Evolutionary conservation across 306 rosid genomes (phyloP), one percentile per base, ranked within the genome.

Genomic region (Acacia crassicarpa): DNA sequence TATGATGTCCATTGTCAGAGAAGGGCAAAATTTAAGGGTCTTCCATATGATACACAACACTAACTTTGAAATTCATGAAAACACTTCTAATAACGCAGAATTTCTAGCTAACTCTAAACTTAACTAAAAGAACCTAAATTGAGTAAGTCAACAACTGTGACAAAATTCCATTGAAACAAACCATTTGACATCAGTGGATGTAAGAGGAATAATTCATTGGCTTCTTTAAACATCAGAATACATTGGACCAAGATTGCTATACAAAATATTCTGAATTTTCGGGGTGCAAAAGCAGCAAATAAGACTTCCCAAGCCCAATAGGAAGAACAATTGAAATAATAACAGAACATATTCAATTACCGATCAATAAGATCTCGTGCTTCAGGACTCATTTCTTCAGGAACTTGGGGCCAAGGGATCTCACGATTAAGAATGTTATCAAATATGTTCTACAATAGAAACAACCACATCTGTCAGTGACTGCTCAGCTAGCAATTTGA

Each of bases 381-480:
- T 89, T 92, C 97, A 79, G 77, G 82, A 81, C 99, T 95, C 99
- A 95, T 87, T 85, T 95, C 99, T 66, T 88, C 92, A 75, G 92
- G 97, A 74, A 87, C 91, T 51, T 79, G 86, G 68, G 99, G 99
- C 99, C 99, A 95, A 75, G 99, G 99, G 87, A 95, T 89, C 78
- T 95, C 88, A 44, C 98, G 85, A 72, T 95, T 93, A 83, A 95
- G 97, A 88, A 95, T 95, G 75, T 93, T 95, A 87, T 95, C 99
- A 85, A 95, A 95, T 86, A 95, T 95, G 70, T 83, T 93, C 99
- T 95, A 82, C 81, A 87, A 86, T 25, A 83, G 38, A 84, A 53
- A 80, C 43, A 76, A 67, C 25, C 12, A 30, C 62, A 40, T 43
- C 54, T 30, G 67, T 76, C 65, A 61, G 84, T 54, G 78, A 81